Conservation (phyloP, 371 early-diverging fungal species). For the Syncephalis plumigaleata region DNA sequence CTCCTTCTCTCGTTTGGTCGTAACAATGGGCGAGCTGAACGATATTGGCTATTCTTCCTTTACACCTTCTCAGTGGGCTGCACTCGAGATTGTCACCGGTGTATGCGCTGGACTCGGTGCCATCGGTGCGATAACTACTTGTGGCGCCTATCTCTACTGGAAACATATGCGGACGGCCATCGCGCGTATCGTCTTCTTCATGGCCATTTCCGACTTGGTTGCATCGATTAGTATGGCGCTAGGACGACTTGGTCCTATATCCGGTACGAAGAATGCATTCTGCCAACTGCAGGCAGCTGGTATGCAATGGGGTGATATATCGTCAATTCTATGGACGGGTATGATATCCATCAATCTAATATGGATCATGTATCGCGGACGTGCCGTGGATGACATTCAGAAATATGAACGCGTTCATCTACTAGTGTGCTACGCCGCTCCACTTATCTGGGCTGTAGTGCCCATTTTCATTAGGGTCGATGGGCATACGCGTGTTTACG, state of each 20-base stretch:
- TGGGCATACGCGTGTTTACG: not conserved
- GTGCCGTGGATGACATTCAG: not conserved
- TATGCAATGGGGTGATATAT: slow-evolving; percentile 1
- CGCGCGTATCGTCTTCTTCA: not conserved
- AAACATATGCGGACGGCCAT: not conserved
- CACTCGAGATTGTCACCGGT: too few relatives aligned
- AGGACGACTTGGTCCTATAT: not conserved
- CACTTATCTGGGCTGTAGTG: not conserved
- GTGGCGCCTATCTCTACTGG: not conserved
- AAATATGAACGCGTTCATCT: not conserved
- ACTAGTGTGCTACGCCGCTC: not conserved
- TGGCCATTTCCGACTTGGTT: not conserved
- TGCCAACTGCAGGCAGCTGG: not conserved
- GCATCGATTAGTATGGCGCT: not conserved
- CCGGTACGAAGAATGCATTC: not conserved
- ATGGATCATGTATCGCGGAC: not conserved
- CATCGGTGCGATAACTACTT: too few relatives aligned
- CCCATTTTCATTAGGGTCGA: not conserved
- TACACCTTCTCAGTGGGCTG: too few relatives aligned
- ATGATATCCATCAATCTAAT: not conserved
- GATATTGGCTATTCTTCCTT: too few relatives aligned
- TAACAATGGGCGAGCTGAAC: too few relatives aligned
- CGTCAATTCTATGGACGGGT: not conserved
- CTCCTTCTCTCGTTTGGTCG: too few relatives aligned
- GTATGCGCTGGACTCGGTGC: too few relatives aligned